Percentiles rank a stretch among this genome's conserved stretches.
phyloP scores from a whole-genome alignment of 2,329 filamentous ascomycete species.

The Talaromyces verruculosus region DNA sequence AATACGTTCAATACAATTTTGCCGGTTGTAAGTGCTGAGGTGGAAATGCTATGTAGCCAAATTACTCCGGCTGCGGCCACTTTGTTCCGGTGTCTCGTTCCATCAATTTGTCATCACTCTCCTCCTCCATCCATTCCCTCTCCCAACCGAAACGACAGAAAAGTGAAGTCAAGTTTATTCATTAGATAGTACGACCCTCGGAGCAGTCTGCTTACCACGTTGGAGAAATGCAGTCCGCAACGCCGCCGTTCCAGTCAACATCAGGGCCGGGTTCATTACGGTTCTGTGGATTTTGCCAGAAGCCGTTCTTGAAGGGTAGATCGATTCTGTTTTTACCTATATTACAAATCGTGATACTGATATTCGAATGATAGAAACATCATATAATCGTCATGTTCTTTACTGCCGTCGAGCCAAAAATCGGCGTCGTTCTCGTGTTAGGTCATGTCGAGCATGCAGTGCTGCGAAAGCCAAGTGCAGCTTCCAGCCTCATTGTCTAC shows the following conservation, averaged over 20 bases:
- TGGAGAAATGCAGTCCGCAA: not conserved
- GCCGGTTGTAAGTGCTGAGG: not conserved
- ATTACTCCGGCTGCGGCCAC: not conserved
- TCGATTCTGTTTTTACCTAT: not conserved
- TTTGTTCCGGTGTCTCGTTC: not conserved
- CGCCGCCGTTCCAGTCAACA: not conserved
- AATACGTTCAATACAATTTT: not conserved
- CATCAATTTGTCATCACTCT: not conserved
- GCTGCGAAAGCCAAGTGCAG: slow-evolving; percentile 11
- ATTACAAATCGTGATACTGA: not conserved
- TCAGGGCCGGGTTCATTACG: not conserved
- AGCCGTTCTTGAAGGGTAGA: slow-evolving; percentile 14
- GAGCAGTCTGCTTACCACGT: not conserved
- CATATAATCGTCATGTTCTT: slow-evolving; percentile 5
- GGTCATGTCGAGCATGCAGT: slow-evolving; percentile 12
- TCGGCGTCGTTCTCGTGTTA: not conserved
- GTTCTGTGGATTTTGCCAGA: slow-evolving; percentile 9
- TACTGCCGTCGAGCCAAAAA: slow-evolving; percentile 11
- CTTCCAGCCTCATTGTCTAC: slow-evolving; percentile 7
- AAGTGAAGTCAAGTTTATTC: not conserved
- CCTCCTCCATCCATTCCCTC: not conserved
- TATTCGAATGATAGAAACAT: not conserved
- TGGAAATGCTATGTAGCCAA: not conserved
- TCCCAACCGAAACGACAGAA: not conserved
- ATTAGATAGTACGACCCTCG: too few species aligned